Conservation (phyloP, 2,329 filamentous ascomycete species). For the Exophiala phaeomuriformis region DNA sequence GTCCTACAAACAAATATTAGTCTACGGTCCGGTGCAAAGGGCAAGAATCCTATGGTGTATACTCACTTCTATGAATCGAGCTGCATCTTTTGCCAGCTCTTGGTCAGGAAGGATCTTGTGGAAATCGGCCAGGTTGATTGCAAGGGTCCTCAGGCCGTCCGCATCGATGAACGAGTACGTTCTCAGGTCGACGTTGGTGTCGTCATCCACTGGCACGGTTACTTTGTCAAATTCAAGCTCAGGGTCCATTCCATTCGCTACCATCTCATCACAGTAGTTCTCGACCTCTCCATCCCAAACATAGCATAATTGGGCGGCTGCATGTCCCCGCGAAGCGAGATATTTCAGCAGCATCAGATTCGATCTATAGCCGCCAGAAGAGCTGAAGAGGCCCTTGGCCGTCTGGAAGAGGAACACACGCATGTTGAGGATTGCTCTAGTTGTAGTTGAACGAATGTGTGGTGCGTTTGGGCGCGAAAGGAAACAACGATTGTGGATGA, state of each 20-base stretch:
- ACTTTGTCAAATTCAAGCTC: neutral
- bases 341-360: slow-evolving; percentile 10
- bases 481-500: neutral
- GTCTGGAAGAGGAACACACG: slow-evolving; percentile 10
- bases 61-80: slow-evolving; percentile 9
- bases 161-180: slow-evolving; percentile 2
- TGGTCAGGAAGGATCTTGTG: slow-evolving; percentile 6
- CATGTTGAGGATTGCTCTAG: neutral
- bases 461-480: neutral
- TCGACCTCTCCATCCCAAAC: slow-evolving; percentile 6
- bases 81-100: slow-evolving; percentile 4
- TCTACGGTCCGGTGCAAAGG: neutral
- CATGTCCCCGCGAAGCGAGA: slow-evolving; percentile 7
- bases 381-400: slow-evolving; percentile 9
- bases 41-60: neutral
- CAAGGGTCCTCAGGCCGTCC: slow-evolving; percentile 5
- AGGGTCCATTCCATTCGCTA: neutral
- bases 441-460: neutral
- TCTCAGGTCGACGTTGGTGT: neutral
- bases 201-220: neutral
- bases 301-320: slow-evolving; percentile 9
- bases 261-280: slow-evolving; percentile 2
- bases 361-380: slow-evolving; percentile 14
- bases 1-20: neutral
- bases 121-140: slow-evolving; percentile 8